Evolutionary conservation across 345 rosid genomes (phyloP).

Genomic region (Arabis hirsuta): DNA sequence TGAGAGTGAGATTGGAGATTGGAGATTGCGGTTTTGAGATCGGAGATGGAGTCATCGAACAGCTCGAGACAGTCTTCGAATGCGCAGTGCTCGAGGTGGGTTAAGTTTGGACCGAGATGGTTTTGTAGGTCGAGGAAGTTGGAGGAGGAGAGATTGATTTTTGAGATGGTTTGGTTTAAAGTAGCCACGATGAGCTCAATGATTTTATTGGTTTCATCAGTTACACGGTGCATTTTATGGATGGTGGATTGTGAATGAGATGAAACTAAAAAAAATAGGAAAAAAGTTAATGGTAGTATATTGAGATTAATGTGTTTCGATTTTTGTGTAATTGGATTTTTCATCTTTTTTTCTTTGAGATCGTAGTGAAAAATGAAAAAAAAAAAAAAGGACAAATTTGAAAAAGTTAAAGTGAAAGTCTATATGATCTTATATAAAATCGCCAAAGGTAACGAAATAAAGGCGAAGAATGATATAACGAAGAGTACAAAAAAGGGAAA

Average conservation of each 20-base stretch:
- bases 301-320: neutral
- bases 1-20: constrained; percentile 42
- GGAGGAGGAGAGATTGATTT: constrained; percentile 49
- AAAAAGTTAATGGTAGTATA: neutral
- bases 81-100: constrained; percentile 49
- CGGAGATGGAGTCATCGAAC: constrained; percentile 50
- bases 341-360: constrained; percentile 10
- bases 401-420: neutral
- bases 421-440: neutral
- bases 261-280: constrained; percentile 12
- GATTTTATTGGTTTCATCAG: constrained; percentile 11
- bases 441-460: neutral
- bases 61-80: constrained; percentile 76
- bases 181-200: constrained; percentile 53
- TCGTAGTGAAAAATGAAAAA: neutral
- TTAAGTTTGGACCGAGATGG: constrained; percentile 29
- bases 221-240: constrained; percentile 21
- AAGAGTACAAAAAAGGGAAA: neutral
- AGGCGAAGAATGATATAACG: neutral
- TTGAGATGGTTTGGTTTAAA: constrained; percentile 56
- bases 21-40: constrained; percentile 52
- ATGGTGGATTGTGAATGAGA: constrained; percentile 18
- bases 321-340: too few relatives aligned
- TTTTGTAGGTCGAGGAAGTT: constrained; percentile 51
- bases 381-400: neutral